phyloP scores from a whole-genome alignment of 495 filamentous ascomycete species.

The Friedmanniomyces endolithicus region DNA sequence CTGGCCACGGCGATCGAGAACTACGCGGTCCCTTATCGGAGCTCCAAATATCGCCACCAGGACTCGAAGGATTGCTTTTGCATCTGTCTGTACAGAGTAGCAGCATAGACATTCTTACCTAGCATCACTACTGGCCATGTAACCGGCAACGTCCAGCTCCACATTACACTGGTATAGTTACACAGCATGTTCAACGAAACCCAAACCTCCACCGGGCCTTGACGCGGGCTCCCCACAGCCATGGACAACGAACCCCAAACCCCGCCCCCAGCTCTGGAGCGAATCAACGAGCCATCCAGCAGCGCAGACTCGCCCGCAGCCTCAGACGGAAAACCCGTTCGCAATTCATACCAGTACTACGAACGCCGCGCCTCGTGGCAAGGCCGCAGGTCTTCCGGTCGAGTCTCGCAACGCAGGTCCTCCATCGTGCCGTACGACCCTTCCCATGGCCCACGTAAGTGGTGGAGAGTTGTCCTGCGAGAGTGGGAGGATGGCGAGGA shows the following conservation, averaged over 20 bases:
- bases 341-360: not conserved
- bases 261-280: not conserved
- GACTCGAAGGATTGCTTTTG: no score
- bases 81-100: not conserved
- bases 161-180: not conserved
- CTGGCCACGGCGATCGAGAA: not conserved
- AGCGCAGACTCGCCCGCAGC: not conserved
- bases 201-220: not conserved
- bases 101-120: not conserved
- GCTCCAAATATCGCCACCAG: not conserved
- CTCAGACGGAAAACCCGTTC: not conserved
- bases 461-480: constrained; percentile 13
- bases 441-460: not conserved
- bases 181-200: constrained; percentile 2
- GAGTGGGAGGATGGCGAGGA: constrained; percentile 16
- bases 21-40: not conserved
- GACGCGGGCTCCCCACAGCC: not conserved
- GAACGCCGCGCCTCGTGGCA: constrained; percentile 13
- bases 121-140: no score
- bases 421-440: constrained; percentile 1
- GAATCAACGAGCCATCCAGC: not conserved
- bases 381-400: constrained; percentile 6
- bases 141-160: not conserved
- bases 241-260: not conserved
- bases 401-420: not conserved